A percentile compares a stretch with the other conserved stretches of the same genome.
phyloP scores from a whole-genome alignment of 805 yeast species.

The Millerago galiae region DNA sequence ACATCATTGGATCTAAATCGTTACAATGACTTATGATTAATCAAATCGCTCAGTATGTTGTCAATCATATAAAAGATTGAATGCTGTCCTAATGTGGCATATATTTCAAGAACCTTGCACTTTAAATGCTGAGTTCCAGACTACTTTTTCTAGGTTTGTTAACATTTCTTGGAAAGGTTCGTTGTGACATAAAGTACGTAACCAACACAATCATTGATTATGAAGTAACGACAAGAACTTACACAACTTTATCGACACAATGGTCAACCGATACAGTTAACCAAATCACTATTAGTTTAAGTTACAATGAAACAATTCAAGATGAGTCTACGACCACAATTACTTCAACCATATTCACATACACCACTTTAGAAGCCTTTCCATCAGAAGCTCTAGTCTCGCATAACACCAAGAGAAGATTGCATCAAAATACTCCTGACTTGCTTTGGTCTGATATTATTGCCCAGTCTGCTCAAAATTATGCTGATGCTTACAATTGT shows the following conservation, averaged over 20 bases:
- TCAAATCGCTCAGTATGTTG: too few relatives aligned
- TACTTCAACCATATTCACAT: conserved; percentile 12
- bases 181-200: too few relatives aligned
- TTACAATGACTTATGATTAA: too few relatives aligned
- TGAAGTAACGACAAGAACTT: background rate
- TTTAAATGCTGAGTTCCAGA: too few relatives aligned
- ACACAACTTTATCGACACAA: conserved; percentile 1
- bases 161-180: background rate
- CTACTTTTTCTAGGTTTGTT: too few relatives aligned
- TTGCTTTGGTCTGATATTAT: conserved; percentile 51
- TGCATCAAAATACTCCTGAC: conserved; percentile 40
- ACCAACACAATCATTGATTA: too few relatives aligned
- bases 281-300: conserved; percentile 1
- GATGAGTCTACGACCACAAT: conserved; percentile 12
- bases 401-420: conserved; percentile 54
- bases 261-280: conserved; percentile 7
- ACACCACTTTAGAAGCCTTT: conserved; percentile 8
- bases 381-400: conserved; percentile 6
- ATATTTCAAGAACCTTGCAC: too few relatives aligned
- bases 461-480: conserved; percentile 48
- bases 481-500: conserved; percentile 52
- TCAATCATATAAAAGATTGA: too few relatives aligned
- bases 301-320: too few relatives aligned
- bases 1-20: too few relatives aligned
- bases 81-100: too few relatives aligned